phyloP scores from a whole-genome alignment of 202 grass and related monocot genomes.

The Schoenoplectus triqueter region DNA sequence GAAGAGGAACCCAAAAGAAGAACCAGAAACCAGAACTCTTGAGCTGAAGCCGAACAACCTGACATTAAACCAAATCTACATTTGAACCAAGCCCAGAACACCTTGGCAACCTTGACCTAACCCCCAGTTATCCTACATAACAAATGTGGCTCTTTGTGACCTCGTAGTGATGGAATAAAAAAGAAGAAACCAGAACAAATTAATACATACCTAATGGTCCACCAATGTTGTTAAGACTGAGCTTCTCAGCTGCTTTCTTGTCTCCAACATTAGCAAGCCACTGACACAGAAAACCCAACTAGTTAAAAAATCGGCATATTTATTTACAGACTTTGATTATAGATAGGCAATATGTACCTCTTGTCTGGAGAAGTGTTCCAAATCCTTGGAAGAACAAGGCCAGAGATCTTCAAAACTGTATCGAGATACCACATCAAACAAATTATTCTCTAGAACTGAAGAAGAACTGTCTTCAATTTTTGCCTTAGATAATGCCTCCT shows the following conservation, averaged over 20 bases:
- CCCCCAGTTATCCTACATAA: constrained; percentile 10
- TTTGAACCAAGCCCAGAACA: neutral
- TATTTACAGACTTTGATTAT: constrained; percentile 34
- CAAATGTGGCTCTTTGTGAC: neutral
- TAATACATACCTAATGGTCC: constrained; percentile 50
- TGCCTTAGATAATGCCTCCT: constrained; percentile 77
- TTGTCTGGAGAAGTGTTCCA: constrained; percentile 90
- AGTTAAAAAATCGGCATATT: constrained; percentile 33
- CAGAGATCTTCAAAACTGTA: constrained; percentile 95
- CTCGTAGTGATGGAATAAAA: constrained; percentile 17
- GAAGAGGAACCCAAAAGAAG: neutral
- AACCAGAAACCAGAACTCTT: neutral
- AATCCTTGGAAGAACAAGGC: constrained; percentile 96
- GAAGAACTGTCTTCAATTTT: constrained; percentile 52
- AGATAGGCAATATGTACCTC: constrained; percentile 52
- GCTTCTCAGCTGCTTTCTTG: constrained; percentile 58
- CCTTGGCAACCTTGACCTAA: neutral
- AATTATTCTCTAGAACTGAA: constrained; percentile 68
- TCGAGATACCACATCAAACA: constrained; percentile 75
- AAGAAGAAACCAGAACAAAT: neutral
- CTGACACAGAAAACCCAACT: constrained; percentile 53
- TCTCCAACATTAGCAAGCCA: constrained; percentile 78
- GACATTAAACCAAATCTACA: neutral
- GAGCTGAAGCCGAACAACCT: neutral
- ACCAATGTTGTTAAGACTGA: constrained; percentile 45